phyloP scores from a whole-genome alignment of 371 early-diverging fungal species.

The Mucor irregularis region DNA sequence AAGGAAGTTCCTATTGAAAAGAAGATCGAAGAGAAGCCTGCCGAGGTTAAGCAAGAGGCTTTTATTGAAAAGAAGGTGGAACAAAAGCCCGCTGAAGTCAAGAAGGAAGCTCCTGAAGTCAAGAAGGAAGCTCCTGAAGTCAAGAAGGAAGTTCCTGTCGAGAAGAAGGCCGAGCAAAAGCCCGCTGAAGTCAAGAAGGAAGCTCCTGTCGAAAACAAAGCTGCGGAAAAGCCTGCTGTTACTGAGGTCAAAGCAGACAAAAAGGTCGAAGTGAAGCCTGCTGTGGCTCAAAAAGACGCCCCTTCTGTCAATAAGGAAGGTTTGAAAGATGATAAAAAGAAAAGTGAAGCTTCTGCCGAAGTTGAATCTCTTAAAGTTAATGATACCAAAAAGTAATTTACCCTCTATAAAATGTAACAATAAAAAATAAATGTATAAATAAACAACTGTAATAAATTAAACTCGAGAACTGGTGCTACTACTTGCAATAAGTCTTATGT shows the following conservation, averaged over 20 bases:
- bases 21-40: constrained; percentile 2
- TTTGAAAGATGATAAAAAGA: background rate
- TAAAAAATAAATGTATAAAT: background rate
- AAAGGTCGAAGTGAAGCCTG: background rate
- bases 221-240: background rate
- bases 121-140: constrained; percentile 18
- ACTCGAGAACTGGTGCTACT: no score
- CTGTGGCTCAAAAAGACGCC: background rate
- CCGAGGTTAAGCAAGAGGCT: constrained; percentile 8
- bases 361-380: constrained; percentile 8
- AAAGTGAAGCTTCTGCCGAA: background rate
- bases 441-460: no score
- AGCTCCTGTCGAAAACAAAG: background rate
- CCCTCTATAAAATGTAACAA: background rate
- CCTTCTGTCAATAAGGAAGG: background rate
- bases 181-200: constrained; percentile 7
- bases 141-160: no score
- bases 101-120: constrained; percentile 14
- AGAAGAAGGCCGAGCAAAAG: background rate
- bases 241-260: background rate
- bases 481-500: no score
- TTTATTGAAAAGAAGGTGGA: background rate
- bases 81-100: background rate
- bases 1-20: background rate
- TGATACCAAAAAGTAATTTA: constrained; percentile 10